Percentiles rank a stretch among this genome's conserved stretches.
phyloP scores from a whole-genome alignment of 208 protist species.

The Leishmania aethiopica region DNA sequence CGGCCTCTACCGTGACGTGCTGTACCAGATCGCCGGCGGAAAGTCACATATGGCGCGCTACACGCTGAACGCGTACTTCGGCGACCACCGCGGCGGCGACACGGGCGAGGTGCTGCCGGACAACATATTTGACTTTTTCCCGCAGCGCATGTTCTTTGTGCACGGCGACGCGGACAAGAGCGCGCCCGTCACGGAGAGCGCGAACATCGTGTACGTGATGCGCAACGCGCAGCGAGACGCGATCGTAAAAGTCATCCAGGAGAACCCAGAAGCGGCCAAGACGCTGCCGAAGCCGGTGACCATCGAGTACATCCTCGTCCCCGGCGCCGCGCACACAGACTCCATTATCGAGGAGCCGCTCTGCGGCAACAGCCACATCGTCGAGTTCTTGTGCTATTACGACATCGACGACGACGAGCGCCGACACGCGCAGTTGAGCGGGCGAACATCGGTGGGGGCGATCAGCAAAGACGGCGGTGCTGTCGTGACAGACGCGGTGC shows the following conservation, averaged over 20 bases:
- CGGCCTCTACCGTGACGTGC: slow-evolving; percentile 65
- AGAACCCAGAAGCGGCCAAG: slow-evolving; percentile 27
- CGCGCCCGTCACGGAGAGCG: slow-evolving; percentile 76
- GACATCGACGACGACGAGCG: slow-evolving; percentile 35
- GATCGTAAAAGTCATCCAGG: slow-evolving; percentile 32
- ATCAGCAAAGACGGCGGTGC: neutral
- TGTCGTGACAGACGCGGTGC: neutral
- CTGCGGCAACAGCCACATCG: slow-evolving; percentile 58
- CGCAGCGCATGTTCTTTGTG: slow-evolving; percentile 77
- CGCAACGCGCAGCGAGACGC: slow-evolving; percentile 61
- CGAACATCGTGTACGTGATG: slow-evolving; percentile 72
- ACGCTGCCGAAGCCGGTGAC: slow-evolving; percentile 38
- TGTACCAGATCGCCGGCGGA: slow-evolving; percentile 66
- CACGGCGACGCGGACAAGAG: slow-evolving; percentile 84
- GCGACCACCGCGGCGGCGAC: slow-evolving; percentile 32
- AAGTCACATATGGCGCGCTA: slow-evolving; percentile 47
- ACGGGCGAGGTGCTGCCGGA: slow-evolving; percentile 79
- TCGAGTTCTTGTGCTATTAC: slow-evolving; percentile 80
- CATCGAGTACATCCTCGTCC: slow-evolving; percentile 74
- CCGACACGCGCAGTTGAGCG: slow-evolving; percentile 29
- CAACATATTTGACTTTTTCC: slow-evolving; percentile 86
- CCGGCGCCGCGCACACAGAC: slow-evolving; percentile 78
- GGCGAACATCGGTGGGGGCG: neutral
- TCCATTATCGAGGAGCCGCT: slow-evolving; percentile 85
- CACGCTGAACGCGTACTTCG: slow-evolving; percentile 74